A percentile compares a stretch with the other conserved stretches of the same genome.
Evolutionary conservation across 1,139 yeast genomes (phyloP).

Genomic region (Suhomyces guaymorum): DNA sequence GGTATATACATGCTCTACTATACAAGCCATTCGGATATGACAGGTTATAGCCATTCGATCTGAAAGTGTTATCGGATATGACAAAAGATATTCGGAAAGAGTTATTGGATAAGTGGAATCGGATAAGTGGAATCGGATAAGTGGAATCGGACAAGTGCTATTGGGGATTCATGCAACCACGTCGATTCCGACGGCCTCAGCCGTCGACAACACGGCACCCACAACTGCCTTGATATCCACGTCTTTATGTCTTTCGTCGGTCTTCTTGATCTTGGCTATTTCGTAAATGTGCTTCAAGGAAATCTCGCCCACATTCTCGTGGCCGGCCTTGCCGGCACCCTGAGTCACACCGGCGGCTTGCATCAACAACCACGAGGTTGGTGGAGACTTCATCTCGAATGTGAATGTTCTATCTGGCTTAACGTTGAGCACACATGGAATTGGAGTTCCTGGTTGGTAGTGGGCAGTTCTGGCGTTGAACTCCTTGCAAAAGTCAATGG

Average conservation of each 20-base stretch:
- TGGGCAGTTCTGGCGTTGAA: constrained; percentile 96
- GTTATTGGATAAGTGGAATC: too few relatives aligned
- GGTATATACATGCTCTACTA: constrained; percentile 1
- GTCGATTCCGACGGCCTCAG: constrained; percentile 81
- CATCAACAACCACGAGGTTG: constrained; percentile 82
- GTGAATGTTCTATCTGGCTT: constrained; percentile 90
- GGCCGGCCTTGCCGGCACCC: constrained; percentile 63
- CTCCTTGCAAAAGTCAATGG: constrained; percentile 97
- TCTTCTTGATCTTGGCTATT: constrained; percentile 89
- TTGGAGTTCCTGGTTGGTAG: constrained; percentile 80
- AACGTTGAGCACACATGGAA: constrained; percentile 82
- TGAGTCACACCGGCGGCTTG: constrained; percentile 83
- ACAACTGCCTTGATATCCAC: constrained; percentile 74
- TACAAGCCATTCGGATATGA: background rate
- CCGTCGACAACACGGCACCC: constrained; percentile 83
- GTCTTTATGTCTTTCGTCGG: constrained; percentile 76
- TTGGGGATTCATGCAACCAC: constrained; percentile 57
- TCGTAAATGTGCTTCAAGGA: constrained; percentile 90
- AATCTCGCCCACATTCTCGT: constrained; percentile 62
- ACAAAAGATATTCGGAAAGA: too few relatives aligned
- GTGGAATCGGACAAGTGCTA: constrained; percentile 1
- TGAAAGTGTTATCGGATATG: too few relatives aligned
- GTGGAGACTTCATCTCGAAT: constrained; percentile 88
- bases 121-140: too few relatives aligned
- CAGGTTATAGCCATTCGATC: background rate